Percentiles rank a stretch among this genome's conserved stretches.
Evolutionary conservation across 768 basidiomycete species (phyloP).

Genomic region (Plicaturopsis crispa): DNA sequence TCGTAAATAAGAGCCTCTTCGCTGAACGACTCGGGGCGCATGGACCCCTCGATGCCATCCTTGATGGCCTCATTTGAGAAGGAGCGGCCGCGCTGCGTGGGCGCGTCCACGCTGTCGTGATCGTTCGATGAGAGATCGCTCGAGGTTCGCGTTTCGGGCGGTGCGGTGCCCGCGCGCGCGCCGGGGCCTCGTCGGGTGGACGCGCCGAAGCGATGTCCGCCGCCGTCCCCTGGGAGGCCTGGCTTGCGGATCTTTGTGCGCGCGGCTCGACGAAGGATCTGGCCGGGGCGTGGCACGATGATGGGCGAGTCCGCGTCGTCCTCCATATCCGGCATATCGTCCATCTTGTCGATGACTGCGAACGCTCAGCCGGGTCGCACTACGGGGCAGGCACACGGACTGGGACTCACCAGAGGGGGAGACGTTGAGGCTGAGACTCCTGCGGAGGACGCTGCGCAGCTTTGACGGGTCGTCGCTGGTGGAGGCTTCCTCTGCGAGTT

Average conservation of each 20-base stretch:
- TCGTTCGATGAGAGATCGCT: constrained; percentile 70
- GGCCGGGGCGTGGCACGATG: constrained; percentile 76
- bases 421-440: constrained; percentile 84
- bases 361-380: no score
- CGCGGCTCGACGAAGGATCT: constrained; percentile 84
- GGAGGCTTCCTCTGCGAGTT: constrained; percentile 86
- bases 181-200: constrained; percentile 13
- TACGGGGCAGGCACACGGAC: neutral
- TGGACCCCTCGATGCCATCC: constrained; percentile 40
- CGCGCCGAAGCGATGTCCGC: constrained; percentile 74
- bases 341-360: constrained; percentile 62
- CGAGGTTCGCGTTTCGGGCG: constrained; percentile 47
- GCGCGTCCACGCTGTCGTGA: constrained; percentile 46
- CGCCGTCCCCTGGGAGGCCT: constrained; percentile 65
- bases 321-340: constrained; percentile 55
- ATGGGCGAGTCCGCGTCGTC: constrained; percentile 90
- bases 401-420: constrained; percentile 70
- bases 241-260: constrained; percentile 95
- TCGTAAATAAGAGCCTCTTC: constrained; percentile 79
- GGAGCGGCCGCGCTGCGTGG: constrained; percentile 25
- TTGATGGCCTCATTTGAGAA: constrained; percentile 31
- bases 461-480: constrained; percentile 74
- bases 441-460: constrained; percentile 70
- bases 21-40: constrained; percentile 67
- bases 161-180: constrained; percentile 11